phyloP scores from a whole-genome alignment of 768 basidiomycete genomes.

The Rhodotorula toruloides region DNA sequence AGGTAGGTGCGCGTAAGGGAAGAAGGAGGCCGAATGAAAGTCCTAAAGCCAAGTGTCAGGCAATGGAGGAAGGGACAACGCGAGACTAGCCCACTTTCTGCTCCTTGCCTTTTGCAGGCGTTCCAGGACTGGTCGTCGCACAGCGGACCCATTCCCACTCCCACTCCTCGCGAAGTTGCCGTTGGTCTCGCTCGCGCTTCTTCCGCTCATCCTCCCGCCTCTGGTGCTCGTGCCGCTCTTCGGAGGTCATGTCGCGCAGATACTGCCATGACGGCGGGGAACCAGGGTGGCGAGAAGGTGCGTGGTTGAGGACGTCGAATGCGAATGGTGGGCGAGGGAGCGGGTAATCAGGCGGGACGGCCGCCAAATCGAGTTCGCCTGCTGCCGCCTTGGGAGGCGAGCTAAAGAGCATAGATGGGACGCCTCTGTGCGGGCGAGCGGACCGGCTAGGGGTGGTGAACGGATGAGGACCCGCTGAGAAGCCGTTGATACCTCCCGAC shows the following conservation, averaged over 20 bases:
- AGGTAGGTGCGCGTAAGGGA: slow-evolving; percentile 7
- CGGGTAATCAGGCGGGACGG: background rate
- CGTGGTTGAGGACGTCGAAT: slow-evolving; percentile 18
- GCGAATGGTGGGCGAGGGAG: background rate
- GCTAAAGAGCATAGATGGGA: no score
- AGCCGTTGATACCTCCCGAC: no score
- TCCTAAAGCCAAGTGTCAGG: background rate
- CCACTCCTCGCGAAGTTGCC: slow-evolving; percentile 4
- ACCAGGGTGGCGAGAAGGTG: slow-evolving; percentile 1
- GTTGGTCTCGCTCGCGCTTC: background rate
- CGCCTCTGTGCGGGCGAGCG: no score
- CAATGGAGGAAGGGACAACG: background rate
- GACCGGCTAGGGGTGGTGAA: no score
- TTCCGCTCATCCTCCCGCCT: background rate
- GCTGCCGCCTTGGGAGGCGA: no score
- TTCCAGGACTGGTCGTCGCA: no score
- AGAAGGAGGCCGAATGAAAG: background rate
- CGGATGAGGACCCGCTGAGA: no score
- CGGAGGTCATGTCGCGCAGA: background rate
- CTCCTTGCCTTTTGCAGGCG: background rate
- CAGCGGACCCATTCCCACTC: slow-evolving; percentile 3
- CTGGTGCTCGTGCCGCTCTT: background rate
- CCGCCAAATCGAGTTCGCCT: background rate
- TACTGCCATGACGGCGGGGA: background rate
- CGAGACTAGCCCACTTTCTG: background rate